Evolutionary conservation across 805 yeast genomes (phyloP).

Genomic region (Gaillardinia entomophila): DNA sequence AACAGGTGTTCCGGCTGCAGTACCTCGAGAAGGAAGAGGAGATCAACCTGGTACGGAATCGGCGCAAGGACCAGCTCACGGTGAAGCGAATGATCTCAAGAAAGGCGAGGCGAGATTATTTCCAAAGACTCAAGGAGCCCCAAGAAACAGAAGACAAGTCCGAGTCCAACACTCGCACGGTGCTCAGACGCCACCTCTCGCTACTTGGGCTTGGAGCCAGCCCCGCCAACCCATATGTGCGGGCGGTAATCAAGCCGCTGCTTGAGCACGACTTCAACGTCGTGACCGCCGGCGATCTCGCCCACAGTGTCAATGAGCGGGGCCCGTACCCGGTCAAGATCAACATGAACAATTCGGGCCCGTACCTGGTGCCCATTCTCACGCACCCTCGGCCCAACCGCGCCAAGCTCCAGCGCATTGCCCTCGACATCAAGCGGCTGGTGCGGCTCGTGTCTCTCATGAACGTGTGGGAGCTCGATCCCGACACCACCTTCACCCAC

Average conservation of each 20-base stretch:
- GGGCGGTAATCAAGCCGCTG: slow-evolving; percentile 25
- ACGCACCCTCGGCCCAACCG: slow-evolving; percentile 16
- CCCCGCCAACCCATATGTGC: slow-evolving; percentile 11
- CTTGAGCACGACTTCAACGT: slow-evolving; percentile 29
- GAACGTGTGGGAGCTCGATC: slow-evolving; percentile 21
- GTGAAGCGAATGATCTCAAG: background rate
- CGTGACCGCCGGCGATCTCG: slow-evolving; percentile 11
- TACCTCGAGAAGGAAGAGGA: background rate
- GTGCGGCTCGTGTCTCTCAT: slow-evolving; percentile 14
- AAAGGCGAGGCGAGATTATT: too few species aligned
- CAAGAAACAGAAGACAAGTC: background rate
- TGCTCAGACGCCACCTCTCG: background rate
- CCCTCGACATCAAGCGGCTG: slow-evolving; percentile 38
- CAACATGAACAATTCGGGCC: slow-evolving; percentile 25
- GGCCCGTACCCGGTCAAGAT: slow-evolving; percentile 34
- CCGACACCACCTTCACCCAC: slow-evolving; percentile 1
- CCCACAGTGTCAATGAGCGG: slow-evolving; percentile 17
- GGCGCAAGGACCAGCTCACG: background rate
- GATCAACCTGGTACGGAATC: background rate
- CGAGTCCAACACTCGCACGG: background rate
- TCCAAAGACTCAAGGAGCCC: background rate
- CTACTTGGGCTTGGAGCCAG: background rate
- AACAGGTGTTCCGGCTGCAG: background rate
- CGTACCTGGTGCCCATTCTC: slow-evolving; percentile 22
- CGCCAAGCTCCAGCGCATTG: slow-evolving; percentile 28